A percentile compares a stretch with the other conserved stretches of the same genome.
Evolutionary conservation across 352 stramenopile species (phyloP).

Genomic region (Phytophthora idaei): DNA sequence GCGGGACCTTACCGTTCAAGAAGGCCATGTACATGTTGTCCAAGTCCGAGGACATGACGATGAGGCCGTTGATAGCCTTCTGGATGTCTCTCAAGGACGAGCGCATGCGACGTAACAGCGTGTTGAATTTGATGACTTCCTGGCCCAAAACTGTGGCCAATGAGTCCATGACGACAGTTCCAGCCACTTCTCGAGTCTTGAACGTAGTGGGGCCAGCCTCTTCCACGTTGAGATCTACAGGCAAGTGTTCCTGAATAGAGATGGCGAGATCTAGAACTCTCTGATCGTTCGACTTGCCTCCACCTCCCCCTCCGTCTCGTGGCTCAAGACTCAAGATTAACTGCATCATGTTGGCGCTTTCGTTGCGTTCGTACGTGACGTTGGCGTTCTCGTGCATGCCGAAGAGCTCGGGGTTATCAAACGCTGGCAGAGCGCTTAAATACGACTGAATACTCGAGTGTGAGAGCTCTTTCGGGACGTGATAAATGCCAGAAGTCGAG

Average conservation of each 20-base stretch:
- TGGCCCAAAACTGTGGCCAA: constrained; percentile 93
- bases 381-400: constrained; percentile 97
- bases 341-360: constrained; percentile 88
- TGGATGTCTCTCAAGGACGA: constrained; percentile 83
- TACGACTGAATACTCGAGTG: constrained; percentile 78
- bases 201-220: constrained; percentile 92
- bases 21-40: constrained; percentile 97
- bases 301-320: constrained; percentile 63
- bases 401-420: constrained; percentile 94
- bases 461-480: constrained; percentile 62
- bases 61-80: constrained; percentile 82
- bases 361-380: constrained; percentile 93
- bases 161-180: constrained; percentile 91
- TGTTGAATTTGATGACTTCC: constrained; percentile 96
- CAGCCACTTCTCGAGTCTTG: constrained; percentile 82
- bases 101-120: constrained; percentile 85
- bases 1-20: constrained; percentile 90
- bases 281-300: constrained; percentile 86
- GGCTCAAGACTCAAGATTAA: constrained; percentile 92
- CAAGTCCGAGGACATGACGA: constrained; percentile 95
- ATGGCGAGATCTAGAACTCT: constrained; percentile 78
- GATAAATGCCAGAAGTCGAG: constrained; percentile 89
- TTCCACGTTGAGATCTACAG: constrained; percentile 73
- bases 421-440: constrained; percentile 76
- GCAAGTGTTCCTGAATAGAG: constrained; percentile 69